Evolutionary conservation across 495 filamentous ascomycete species (phyloP).

Genomic region (Penicillium cosmopolitanum): DNA sequence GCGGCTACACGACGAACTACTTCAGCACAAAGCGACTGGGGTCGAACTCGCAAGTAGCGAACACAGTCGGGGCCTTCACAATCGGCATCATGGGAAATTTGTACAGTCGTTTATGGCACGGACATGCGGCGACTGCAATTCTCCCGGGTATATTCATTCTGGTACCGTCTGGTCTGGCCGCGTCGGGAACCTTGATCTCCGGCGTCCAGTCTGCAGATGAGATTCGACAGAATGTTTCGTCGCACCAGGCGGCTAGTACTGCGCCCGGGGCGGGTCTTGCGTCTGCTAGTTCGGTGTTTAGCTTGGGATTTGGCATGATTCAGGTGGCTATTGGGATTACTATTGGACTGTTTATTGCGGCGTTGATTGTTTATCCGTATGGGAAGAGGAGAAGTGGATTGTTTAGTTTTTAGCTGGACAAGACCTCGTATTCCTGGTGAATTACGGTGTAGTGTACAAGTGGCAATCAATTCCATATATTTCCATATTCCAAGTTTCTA

Average conservation of each 20-base stretch:
- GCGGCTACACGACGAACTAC: slow-evolving; percentile 81
- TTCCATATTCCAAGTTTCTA: too few relatives aligned
- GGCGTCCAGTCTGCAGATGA: slow-evolving; percentile 78
- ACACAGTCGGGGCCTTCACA: slow-evolving; percentile 78
- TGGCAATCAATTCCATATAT: too few relatives aligned
- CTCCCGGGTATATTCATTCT: slow-evolving; percentile 90
- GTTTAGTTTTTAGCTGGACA: slow-evolving; percentile 69
- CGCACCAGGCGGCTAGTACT: slow-evolving; percentile 13
- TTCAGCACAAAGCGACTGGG: slow-evolving; percentile 70
- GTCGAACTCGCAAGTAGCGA: slow-evolving; percentile 79
- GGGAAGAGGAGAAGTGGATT: slow-evolving; percentile 84
- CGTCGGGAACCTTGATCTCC: slow-evolving; percentile 73
- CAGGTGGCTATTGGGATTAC: slow-evolving; percentile 91
- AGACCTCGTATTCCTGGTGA: background rate
- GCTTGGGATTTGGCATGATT: slow-evolving; percentile 53
- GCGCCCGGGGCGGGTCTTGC: slow-evolving; percentile 19
- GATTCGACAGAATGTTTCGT: slow-evolving; percentile 58
- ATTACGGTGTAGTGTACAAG: too few relatives aligned
- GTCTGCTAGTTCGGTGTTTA: slow-evolving; percentile 29
- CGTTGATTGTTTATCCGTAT: slow-evolving; percentile 82
- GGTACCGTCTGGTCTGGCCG: slow-evolving; percentile 84
- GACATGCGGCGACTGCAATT: slow-evolving; percentile 81
- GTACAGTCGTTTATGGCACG: slow-evolving; percentile 78
- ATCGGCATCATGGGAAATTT: slow-evolving; percentile 84
- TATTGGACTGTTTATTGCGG: slow-evolving; percentile 81